Conservation (phyloP, 192 early-diverging fungal genomes). For the Coemansia sp. region DNA sequence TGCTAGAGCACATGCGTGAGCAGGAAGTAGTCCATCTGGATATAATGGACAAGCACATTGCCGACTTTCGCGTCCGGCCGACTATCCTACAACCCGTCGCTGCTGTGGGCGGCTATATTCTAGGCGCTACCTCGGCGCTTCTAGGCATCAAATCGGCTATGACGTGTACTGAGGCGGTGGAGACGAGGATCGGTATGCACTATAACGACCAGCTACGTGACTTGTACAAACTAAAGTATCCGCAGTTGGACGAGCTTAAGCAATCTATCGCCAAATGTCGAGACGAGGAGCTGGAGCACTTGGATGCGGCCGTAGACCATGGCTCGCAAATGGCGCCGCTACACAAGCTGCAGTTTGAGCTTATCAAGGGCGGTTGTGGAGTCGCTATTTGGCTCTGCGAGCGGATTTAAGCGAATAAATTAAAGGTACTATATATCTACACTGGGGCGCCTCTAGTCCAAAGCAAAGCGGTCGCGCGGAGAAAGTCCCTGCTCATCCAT, state of each 20-base stretch:
- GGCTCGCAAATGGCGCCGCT: conserved; percentile 84
- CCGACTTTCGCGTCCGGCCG: conserved; percentile 80
- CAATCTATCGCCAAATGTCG: conserved; percentile 83
- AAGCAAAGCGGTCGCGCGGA: conserved; percentile 31
- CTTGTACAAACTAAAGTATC: conserved; percentile 68
- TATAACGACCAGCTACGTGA: conserved; percentile 96
- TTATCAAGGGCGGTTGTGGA: conserved; percentile 87
- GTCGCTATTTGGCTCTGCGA: conserved; percentile 91
- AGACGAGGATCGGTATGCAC: conserved; percentile 94
- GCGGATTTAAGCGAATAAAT: conserved; percentile 62
- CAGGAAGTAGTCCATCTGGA: conserved; percentile 88
- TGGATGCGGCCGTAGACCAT: conserved; percentile 85
- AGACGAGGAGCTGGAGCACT: conserved; percentile 95
- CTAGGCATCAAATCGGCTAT: conserved; percentile 96
- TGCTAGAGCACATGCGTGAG: conserved; percentile 94
- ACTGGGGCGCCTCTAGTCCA: conserved; percentile 20
- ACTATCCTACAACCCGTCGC: conserved; percentile 84
- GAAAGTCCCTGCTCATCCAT: conserved; percentile 7
- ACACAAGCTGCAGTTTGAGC: conserved; percentile 69
- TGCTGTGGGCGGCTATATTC: conserved; percentile 80
- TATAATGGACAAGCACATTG: conserved; percentile 78
- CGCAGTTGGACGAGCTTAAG: conserved; percentile 61
- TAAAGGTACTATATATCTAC: conserved; percentile 3
- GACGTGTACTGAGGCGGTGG: conserved; percentile 99
- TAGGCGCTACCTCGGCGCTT: conserved; percentile 85